phyloP scores from a whole-genome alignment of 2,329 filamentous ascomycete species.

The Colletotrichum aenigma region DNA sequence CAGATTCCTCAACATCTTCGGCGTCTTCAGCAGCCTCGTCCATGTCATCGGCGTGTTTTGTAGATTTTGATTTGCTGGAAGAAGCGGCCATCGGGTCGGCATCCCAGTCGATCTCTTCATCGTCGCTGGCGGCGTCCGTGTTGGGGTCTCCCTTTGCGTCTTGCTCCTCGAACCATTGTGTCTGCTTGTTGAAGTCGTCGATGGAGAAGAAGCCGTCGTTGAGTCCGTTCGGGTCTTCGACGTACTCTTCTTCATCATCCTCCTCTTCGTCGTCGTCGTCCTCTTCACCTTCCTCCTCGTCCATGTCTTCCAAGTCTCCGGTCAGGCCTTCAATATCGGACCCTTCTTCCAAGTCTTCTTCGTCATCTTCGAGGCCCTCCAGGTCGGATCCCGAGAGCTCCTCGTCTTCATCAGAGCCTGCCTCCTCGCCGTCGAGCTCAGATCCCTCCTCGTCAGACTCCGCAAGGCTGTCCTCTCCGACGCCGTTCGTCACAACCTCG shows the following conservation, averaged over 20 bases:
- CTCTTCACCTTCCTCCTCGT: conserved; percentile 38
- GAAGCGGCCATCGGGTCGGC: conserved; percentile 69
- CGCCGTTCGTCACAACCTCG: conserved; percentile 42
- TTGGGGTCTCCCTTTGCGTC: conserved; percentile 79
- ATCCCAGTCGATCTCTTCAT: conserved; percentile 82
- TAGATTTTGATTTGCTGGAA: conserved; percentile 24
- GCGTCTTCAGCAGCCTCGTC: conserved; percentile 27
- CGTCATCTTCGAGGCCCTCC: conserved; percentile 25
- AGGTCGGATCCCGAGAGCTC: conserved; percentile 22
- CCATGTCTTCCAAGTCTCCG: conserved; percentile 24
- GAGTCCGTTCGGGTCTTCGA: conserved; percentile 79
- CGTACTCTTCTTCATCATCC: conserved; percentile 50
- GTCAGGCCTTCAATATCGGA: conserved; percentile 33
- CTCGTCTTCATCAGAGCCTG: conserved; percentile 35
- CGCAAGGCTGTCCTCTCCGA: conserved; percentile 35
- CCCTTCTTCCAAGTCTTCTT: conserved; percentile 28
- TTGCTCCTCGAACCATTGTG: conserved; percentile 86
- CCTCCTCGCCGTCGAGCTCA: conserved; percentile 24
- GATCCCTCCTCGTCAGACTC: conserved; percentile 41
- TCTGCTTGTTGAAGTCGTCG: conserved; percentile 94
- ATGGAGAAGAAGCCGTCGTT: conserved; percentile 99
- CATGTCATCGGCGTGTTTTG: conserved; percentile 31
- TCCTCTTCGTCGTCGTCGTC: conserved; percentile 42
- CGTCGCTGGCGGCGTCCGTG: conserved; percentile 77
- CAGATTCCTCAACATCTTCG: conserved; percentile 46